Base-by-base conservation (phyloP, 768 basidiomycete genomes). In the Hericium rajendrae region DNA sequence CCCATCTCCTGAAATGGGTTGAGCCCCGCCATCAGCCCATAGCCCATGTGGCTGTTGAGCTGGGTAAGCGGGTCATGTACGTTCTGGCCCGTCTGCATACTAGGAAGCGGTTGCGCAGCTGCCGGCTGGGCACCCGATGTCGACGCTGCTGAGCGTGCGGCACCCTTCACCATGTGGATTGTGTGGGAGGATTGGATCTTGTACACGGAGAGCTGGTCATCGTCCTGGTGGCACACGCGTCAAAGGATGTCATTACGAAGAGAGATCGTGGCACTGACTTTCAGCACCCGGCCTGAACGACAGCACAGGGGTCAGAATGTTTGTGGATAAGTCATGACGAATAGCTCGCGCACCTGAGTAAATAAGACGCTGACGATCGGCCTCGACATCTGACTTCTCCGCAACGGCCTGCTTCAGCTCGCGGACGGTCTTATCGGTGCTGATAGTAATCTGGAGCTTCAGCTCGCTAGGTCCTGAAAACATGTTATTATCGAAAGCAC, bases 1-100 rank as follows among this genome's bases (percentile, higher is more conserved):
- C 94, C 95, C 82, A 95, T 84, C 4, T 86, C 87, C 0, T 86
- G 78, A 66, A 99, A 98, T 0, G 97, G 95, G 65, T 98, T 97
- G 68, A 94, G 76, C 5, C 89, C 88, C 0, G 87, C 87, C 81
- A 91, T 82, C 16, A 81, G 75, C 1, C 91, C 91, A 62, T 85
- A 90, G 0, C 85, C 89, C 70, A 82, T 72, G 65, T 85, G 83
- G 15, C 85, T 77, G 67, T 94, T 94, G 53, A 92, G 77, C 57
- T 82, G 86, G 0, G 90, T 92, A 57, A 93, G 82, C 0, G 91
- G 92, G 70, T 94, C 91, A 60, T 84, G 81, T 1, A 84, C 84
- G 67, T 91, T 91, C 76, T 95, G 91, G 2, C 94, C 95, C 0
- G 94, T 79, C 64, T 91, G 91, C 91, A 97, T 93, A 10, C 80